Percentiles rank a stretch among this genome's conserved stretches.
Evolutionary conservation across 148 eudicot species (phyloP).

Genomic region (Talinum fruticosum): DNA sequence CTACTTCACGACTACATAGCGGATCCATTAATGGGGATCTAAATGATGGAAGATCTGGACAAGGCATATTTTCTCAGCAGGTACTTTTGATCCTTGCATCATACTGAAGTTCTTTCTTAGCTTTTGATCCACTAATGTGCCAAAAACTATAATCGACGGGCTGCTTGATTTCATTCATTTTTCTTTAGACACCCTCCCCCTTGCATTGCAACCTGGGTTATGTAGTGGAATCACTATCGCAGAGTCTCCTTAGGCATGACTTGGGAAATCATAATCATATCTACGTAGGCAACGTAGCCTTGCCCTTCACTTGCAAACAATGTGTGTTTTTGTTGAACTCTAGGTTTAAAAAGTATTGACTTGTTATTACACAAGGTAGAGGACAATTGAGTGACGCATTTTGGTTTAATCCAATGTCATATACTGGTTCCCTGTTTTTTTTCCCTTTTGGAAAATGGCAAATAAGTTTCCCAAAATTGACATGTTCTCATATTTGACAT

Average conservation of each 20-base stretch:
- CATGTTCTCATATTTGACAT: background rate
- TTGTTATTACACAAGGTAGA: too few relatives aligned
- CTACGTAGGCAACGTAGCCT: background rate
- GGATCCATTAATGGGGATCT: constrained; percentile 29
- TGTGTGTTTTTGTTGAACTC: background rate
- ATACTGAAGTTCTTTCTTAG: background rate
- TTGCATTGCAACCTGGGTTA: background rate
- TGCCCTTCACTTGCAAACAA: background rate
- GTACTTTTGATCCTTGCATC: constrained; percentile 35
- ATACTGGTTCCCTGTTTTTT: too few relatives aligned
- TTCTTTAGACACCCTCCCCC: background rate
- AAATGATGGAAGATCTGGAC: constrained; percentile 27
- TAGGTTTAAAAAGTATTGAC: background rate
- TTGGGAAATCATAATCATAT: background rate
- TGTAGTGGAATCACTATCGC: background rate
- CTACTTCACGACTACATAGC: constrained; percentile 32
- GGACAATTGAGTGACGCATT: too few relatives aligned
- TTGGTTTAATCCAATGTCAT: background rate
- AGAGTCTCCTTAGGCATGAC: background rate
- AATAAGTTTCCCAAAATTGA: background rate
- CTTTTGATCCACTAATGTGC: background rate
- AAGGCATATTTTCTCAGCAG: constrained; percentile 42
- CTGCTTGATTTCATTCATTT: background rate
- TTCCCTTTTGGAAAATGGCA: too few relatives aligned
- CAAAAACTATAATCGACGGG: background rate